Evolutionary conservation across 2,329 filamentous ascomycete genomes (phyloP).

Genomic region (Phialophora tarda): DNA sequence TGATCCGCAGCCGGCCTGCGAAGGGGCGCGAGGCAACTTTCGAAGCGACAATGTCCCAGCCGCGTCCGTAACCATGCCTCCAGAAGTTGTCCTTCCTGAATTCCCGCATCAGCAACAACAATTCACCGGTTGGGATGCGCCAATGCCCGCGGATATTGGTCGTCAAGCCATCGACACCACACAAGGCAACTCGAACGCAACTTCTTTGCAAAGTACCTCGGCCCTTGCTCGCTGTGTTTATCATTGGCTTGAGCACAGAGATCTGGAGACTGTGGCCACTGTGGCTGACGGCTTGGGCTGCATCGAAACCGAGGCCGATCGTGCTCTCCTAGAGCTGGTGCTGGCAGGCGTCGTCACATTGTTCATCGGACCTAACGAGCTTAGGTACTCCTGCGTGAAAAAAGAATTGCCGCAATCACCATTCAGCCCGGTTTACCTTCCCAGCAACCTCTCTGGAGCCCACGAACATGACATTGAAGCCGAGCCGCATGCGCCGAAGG

Average conservation of each 20-base stretch:
- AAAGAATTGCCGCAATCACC: background rate
- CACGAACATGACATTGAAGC: background rate
- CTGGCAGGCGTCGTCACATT: background rate
- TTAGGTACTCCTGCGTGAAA: background rate
- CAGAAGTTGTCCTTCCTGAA: background rate
- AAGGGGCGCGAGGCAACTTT: background rate
- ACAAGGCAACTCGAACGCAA: too few relatives aligned
- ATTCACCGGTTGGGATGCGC: background rate
- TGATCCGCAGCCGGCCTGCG: background rate
- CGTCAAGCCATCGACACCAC: background rate
- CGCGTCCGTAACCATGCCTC: background rate
- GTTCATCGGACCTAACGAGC: background rate
- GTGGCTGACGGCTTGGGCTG: background rate
- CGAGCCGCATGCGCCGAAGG: background rate
- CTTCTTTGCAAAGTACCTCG: background rate
- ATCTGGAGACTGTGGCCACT: too few relatives aligned
- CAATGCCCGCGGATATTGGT: background rate
- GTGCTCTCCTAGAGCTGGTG: background rate
- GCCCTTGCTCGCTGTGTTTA: slow-evolving; percentile 11
- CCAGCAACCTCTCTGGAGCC: background rate
- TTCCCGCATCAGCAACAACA: background rate
- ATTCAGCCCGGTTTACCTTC: background rate
- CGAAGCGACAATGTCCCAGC: background rate
- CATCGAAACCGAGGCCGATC: background rate
- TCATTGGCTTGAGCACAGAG: background rate